Conservation (phyloP, 176 grass and related monocot genomes). For the Aegilops umbellulata region DNA sequence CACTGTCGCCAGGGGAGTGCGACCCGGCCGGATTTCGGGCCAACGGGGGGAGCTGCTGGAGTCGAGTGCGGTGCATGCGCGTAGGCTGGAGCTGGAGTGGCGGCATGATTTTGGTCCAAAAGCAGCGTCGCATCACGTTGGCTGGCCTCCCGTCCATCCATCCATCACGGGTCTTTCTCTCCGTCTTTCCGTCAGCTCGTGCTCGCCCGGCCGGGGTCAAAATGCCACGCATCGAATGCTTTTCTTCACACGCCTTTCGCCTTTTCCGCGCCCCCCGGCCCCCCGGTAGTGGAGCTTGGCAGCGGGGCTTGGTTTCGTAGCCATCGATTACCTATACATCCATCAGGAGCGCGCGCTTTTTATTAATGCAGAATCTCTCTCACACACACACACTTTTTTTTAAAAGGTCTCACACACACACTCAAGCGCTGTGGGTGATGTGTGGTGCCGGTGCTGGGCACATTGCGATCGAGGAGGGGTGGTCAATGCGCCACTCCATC, state of each 20-base stretch:
- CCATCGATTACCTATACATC: conserved; percentile 22
- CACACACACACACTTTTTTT: too few relatives aligned
- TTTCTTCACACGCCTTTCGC: neutral
- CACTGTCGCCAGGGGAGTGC: neutral
- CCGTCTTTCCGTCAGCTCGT: neutral
- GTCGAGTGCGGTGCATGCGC: neutral
- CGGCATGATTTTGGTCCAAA: conserved; percentile 5
- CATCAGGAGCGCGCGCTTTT: neutral
- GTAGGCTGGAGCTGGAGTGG: neutral
- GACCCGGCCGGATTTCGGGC: neutral
- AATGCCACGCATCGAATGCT: neutral
- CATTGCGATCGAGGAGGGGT: too few relatives aligned
- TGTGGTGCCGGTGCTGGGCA: too few relatives aligned
- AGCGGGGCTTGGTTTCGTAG: conserved; percentile 15
- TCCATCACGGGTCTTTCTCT: neutral
- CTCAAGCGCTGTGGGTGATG: too few relatives aligned
- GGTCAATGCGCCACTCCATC: too few relatives aligned
- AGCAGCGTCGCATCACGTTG: neutral
- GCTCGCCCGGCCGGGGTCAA: conserved; percentile 6
- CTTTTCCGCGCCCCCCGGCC: neutral
- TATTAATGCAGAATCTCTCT: too few relatives aligned
- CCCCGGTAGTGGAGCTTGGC: neutral
- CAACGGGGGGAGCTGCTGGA: neutral
- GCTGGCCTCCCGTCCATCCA: neutral
- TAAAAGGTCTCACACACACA: too few relatives aligned